These are phyloP conservation scores for Platanthera zijinensis DNA, from an alignment of 106 monocot genomes.

Conservation along the genomic window DNA sequence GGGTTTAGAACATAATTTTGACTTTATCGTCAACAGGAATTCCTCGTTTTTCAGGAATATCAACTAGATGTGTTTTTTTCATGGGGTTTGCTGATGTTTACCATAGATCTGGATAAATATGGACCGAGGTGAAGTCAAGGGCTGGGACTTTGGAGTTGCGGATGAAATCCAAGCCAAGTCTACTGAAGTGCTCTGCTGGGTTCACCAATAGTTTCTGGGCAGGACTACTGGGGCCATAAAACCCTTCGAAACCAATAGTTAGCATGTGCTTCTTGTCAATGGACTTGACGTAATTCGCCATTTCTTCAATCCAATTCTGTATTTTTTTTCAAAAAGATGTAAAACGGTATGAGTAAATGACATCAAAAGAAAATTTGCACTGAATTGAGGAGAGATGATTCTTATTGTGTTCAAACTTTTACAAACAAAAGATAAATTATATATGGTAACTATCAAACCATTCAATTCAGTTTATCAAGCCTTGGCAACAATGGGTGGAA, in stretches of 20 bases:
- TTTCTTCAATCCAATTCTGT: slow-evolving; percentile 93
- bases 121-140: slow-evolving; percentile 76
- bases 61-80: neutral
- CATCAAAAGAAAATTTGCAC: no score
- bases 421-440: no score
- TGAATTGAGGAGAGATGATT: neutral
- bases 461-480: no score
- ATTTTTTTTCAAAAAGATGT: neutral
- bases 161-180: slow-evolving; percentile 80
- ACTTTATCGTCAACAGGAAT: no score
- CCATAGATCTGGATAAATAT: slow-evolving; percentile 83
- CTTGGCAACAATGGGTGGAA: no score
- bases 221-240: slow-evolving; percentile 65
- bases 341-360: no score
- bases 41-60: no score
- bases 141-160: slow-evolving; percentile 57
- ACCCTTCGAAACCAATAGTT: slow-evolving; percentile 83
- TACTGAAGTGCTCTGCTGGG: slow-evolving; percentile 50
- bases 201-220: slow-evolving; percentile 45
- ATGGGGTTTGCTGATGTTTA: slow-evolving; percentile 17
- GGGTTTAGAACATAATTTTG: no score
- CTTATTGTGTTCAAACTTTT: no score
- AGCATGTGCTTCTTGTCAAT: slow-evolving; percentile 79
- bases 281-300: slow-evolving; percentile 65
- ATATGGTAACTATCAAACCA: no score